Conservation (phyloP, 768 basidiomycete species). For the Amanita rubescens region DNA sequence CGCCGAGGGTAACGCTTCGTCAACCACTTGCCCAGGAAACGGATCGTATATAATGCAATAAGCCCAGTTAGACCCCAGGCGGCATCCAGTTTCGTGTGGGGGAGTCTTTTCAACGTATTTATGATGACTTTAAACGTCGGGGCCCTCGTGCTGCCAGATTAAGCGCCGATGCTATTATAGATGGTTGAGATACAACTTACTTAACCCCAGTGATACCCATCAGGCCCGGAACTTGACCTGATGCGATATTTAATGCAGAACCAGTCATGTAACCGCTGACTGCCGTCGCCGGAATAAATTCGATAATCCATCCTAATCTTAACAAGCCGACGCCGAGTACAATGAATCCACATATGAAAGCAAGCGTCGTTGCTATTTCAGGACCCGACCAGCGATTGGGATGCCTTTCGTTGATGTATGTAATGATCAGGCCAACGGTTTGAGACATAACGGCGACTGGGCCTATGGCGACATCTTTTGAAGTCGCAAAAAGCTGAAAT, state of each 20-base stretch:
- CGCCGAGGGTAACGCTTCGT: slow-evolving; percentile 53
- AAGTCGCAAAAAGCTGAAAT: slow-evolving; percentile 84
- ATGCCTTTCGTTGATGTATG: slow-evolving; percentile 44
- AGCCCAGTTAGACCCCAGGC: slow-evolving; percentile 85
- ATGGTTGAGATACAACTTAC: slow-evolving; percentile 33
- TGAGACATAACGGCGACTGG: slow-evolving; percentile 99
- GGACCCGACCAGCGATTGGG: slow-evolving; percentile 56
- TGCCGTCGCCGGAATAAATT: slow-evolving; percentile 85
- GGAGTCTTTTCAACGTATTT: slow-evolving; percentile 83
- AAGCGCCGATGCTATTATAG: slow-evolving; percentile 4
- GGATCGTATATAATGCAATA: slow-evolving; percentile 60
- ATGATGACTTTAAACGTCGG: slow-evolving; percentile 86
- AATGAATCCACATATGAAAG: slow-evolving; percentile 87
- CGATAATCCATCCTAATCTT: slow-evolving; percentile 89
- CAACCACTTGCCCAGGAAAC: slow-evolving; percentile 43
- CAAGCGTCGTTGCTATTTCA: slow-evolving; percentile 76
- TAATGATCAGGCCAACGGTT: slow-evolving; percentile 75
- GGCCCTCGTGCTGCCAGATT: slow-evolving; percentile 61
- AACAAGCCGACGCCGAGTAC: slow-evolving; percentile 85
- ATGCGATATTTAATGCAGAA: slow-evolving; percentile 88
- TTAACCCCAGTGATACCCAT: slow-evolving; percentile 84
- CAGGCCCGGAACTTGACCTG: slow-evolving; percentile 82
- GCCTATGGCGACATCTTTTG: slow-evolving; percentile 98
- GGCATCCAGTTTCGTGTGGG: slow-evolving; percentile 67
- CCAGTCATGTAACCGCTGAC: slow-evolving; percentile 96